Conservation (phyloP, 2,329 filamentous ascomycete genomes). For the Pseudocercospora eumusae region DNA sequence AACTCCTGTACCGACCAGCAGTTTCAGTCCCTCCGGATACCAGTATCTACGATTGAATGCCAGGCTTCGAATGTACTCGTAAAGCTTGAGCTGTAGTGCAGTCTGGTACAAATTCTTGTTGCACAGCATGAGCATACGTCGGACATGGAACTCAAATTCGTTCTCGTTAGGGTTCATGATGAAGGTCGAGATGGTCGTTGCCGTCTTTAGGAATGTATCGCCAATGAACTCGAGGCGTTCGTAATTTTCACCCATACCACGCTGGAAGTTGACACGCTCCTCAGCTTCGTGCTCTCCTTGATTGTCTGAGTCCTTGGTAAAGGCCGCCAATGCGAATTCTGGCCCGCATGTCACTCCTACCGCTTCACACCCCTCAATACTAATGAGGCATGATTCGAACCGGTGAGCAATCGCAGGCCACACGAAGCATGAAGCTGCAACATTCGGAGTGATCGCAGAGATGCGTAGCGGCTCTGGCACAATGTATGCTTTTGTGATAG, state of each 20-base stretch:
- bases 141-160: slow-evolving; percentile 85
- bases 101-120: slow-evolving; percentile 85
- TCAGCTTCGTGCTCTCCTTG: slow-evolving; percentile 67
- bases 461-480: slow-evolving; percentile 76
- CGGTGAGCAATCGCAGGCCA: slow-evolving; percentile 84
- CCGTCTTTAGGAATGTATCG: slow-evolving; percentile 93
- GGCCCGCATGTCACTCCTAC: slow-evolving; percentile 67
- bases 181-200: slow-evolving; percentile 84
- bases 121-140: slow-evolving; percentile 86
- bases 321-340: slow-evolving; percentile 76
- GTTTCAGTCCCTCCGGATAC: slow-evolving; percentile 79
- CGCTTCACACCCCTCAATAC: slow-evolving; percentile 69
- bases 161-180: slow-evolving; percentile 72
- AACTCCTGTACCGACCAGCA: slow-evolving; percentile 62
- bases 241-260: slow-evolving; percentile 91
- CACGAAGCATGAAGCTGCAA: slow-evolving; percentile 72
- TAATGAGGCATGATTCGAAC: slow-evolving; percentile 78
- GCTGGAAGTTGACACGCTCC: slow-evolving; percentile 71
- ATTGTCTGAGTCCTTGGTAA: slow-evolving; percentile 91
- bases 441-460: slow-evolving; percentile 67
- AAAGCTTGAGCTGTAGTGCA: slow-evolving; percentile 65
- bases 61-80: slow-evolving; percentile 79
- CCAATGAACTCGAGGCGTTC: slow-evolving; percentile 92
- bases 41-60: slow-evolving; percentile 78
- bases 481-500: slow-evolving; percentile 58